A percentile compares a stretch with the other conserved stretches of the same genome.
These are phyloP conservation scores for Phaffomyces opuntiae DNA, from an alignment of 805 yeast species.

Conservation along the genomic window DNA sequence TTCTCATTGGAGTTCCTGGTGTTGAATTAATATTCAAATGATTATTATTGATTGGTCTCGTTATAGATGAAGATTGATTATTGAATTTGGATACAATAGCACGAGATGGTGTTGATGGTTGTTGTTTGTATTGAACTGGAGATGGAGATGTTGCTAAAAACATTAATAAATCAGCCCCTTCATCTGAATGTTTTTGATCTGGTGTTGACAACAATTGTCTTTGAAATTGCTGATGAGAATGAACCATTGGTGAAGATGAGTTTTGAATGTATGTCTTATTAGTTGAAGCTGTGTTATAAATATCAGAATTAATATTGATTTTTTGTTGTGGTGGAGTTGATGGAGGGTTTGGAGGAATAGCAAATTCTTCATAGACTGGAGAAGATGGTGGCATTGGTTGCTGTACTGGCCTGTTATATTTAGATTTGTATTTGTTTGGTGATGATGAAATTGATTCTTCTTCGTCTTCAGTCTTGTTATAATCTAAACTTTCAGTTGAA, in stretches of 20 bases:
- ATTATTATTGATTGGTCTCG: conserved; percentile 6
- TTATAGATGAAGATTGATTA: conserved; percentile 11
- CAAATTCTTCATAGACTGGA: conserved; percentile 18
- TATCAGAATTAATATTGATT: conserved; percentile 17
- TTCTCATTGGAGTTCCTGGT: conserved; percentile 25
- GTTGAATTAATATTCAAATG: conserved; percentile 5
- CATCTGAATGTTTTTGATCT: conserved; percentile 29
- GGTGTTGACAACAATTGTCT: conserved; percentile 18
- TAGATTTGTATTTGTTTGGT: background rate
- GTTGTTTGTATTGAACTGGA: conserved; percentile 29
- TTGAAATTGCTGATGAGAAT: conserved; percentile 6
- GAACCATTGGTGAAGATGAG: conserved; percentile 15
- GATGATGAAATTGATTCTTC: background rate
- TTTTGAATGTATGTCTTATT: conserved; percentile 20
- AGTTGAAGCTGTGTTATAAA: conserved; percentile 21
- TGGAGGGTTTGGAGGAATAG: conserved; percentile 16
- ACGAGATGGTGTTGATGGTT: conserved; percentile 20
- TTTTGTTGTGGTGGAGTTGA: conserved; percentile 24
- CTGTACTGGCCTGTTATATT: background rate
- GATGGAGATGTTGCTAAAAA: conserved; percentile 82
- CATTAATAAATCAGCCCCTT: conserved; percentile 79
- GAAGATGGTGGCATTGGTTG: conserved; percentile 22
- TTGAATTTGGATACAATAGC: conserved; percentile 1
- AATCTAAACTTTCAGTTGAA: conserved; percentile 16
- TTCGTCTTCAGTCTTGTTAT: conserved; percentile 19